Conservation (phyloP, 345 rosid genomes). For the Eucalyptus decipiens region DNA sequence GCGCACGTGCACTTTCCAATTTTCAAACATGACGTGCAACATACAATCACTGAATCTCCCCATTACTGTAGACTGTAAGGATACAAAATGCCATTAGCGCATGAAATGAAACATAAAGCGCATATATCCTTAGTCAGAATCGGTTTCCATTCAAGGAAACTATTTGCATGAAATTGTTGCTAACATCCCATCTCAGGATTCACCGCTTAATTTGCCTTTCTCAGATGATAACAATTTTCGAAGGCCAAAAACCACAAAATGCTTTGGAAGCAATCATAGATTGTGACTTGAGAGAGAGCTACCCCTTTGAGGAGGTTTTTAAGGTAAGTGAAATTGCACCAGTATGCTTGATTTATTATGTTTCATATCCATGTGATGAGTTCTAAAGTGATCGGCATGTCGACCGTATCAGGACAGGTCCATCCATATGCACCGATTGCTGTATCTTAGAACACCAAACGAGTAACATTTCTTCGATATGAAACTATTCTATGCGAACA, state of each 20-base stretch:
- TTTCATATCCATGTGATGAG: neutral
- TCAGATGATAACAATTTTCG: conserved; percentile 28
- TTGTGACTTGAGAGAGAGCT: conserved; percentile 20
- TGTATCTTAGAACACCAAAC: neutral
- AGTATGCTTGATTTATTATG: neutral
- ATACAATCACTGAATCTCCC: neutral
- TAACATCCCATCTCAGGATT: neutral
- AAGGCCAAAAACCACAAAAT: conserved; percentile 21
- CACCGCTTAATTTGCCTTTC: neutral
- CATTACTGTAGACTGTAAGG: neutral
- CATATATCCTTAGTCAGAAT: neutral
- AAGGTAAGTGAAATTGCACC: conserved; percentile 13
- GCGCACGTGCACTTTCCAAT: neutral
- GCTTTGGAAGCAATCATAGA: conserved; percentile 34
- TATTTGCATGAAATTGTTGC: neutral
- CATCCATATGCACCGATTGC: neutral
- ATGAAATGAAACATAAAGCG: neutral
- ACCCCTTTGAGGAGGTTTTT: too few relatives aligned
- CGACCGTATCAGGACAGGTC: neutral
- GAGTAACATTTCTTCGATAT: neutral
- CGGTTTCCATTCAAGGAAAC: neutral
- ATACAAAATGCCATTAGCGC: neutral
- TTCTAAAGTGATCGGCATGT: neutral
- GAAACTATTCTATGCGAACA: neutral
- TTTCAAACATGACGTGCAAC: neutral